phyloP scores from a whole-genome alignment of 2,329 filamentous ascomycete genomes.

The Colletotrichum endophyticum region DNA sequence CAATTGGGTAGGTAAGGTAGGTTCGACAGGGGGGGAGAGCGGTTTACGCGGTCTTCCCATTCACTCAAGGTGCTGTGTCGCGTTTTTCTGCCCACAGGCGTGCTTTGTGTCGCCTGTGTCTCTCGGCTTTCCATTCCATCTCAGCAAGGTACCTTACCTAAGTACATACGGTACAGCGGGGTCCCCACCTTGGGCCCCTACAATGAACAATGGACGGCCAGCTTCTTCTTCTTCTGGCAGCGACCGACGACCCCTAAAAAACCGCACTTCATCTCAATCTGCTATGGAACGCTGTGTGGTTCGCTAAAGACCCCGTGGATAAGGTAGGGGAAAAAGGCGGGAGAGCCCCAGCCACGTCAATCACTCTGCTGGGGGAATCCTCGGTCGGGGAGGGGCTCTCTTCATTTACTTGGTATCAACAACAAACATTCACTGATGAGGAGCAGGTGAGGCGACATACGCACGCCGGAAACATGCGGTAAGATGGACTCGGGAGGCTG shows the following conservation, averaged over 20 bases:
- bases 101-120: neutral
- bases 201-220: neutral
- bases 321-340: neutral
- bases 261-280: neutral
- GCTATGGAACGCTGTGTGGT: neutral
- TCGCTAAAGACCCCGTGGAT: neutral
- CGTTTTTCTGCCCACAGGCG: neutral
- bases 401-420: neutral
- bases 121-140: neutral
- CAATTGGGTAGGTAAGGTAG: neutral
- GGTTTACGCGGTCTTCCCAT: slow-evolving; percentile 4
- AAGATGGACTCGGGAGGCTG: neutral
- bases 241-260: neutral
- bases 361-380: neutral
- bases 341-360: neutral
- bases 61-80: neutral
- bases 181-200: neutral
- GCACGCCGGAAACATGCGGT: neutral
- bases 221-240: neutral
- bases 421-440: neutral
- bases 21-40: neutral
- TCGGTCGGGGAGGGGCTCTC: neutral
- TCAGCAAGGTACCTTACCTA: neutral
- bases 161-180: neutral
- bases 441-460: neutral